Percentiles rank a stretch among this genome's conserved stretches.
Conservation (phyloP, 257 asterid species). For the Parsonsia alboflavescens region DNA sequence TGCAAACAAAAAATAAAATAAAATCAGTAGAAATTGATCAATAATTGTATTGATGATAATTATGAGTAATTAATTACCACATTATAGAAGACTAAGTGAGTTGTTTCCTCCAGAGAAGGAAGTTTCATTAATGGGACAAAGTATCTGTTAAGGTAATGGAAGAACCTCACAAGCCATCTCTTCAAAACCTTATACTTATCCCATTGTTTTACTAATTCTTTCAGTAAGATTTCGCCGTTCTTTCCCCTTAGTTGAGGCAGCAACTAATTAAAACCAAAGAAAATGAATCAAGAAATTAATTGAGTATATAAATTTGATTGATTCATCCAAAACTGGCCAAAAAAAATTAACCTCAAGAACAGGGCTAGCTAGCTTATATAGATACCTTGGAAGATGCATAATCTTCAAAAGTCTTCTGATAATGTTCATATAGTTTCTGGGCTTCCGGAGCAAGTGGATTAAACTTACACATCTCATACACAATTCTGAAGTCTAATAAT, state of each 20-base stretch:
- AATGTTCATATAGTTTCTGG: conserved; percentile 19
- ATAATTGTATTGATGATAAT: not conserved
- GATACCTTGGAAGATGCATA: conserved; percentile 28
- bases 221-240: conserved; percentile 13
- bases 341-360: not conserved
- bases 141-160: conserved; percentile 28
- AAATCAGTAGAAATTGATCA: not conserved
- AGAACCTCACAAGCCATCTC: conserved; percentile 33
- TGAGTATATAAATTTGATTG: too few relatives aligned
- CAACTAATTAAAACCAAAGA: conserved; percentile 6
- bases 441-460: conserved; percentile 16
- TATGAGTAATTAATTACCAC: conserved; percentile 16
- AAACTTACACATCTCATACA: conserved; percentile 13
- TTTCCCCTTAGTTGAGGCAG: conserved; percentile 34
- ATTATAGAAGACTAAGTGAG: conserved; percentile 25
- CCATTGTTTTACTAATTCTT: conserved; percentile 33
- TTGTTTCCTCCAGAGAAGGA: conserved; percentile 31
- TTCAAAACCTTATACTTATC: conserved; percentile 22
- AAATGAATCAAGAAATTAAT: not conserved
- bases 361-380: not conserved
- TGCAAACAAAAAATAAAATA: not conserved
- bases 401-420: conserved; percentile 29
- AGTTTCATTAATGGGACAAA: not conserved
- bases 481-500: conserved; percentile 20
- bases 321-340: not conserved